Evolutionary conservation across 164 flowering plant species (phyloP), one percentile per base, ranked within the genome.

Genomic region (Berberis vulgaris): DNA sequence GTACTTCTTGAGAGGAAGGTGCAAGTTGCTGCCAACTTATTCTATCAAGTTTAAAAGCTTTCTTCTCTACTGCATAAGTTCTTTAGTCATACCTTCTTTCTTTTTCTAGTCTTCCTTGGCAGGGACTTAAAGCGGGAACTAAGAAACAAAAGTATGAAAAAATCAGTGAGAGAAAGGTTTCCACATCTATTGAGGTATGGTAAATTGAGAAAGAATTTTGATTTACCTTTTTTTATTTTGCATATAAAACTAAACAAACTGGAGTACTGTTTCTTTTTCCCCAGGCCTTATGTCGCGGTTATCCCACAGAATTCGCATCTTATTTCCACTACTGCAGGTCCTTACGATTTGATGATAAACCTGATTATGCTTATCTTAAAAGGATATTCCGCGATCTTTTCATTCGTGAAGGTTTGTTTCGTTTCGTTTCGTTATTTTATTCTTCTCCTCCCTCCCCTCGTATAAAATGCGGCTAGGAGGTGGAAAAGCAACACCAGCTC

Each of bases 1-100:
- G 96, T 91, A 91, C 67, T 88, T 91, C 69, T 62, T 91, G 43
- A 84, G 86, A 78, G 97, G 97, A 81, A 88, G 96, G 97, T 91
- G 62, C 56, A 39, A 63, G 41, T 67, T 66, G 4, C 13, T 64
- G 13, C 54, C 49, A 13, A 13, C 40, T 6, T 55, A 54, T 43
- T 45, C 0, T 65, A 43, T 46, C 50, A 44, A 11, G 43, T 43
- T 7, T 39, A 6, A 53, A 41, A 39, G 43, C n/a, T 6, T 62
- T 5, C 40, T 26, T 41, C 46, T 60, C 44, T 44, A 52, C 43
- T 56, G 62, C 12, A 43, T 53, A n/a, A 53, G 7, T 54, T 53
- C 11, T 43, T 59, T 46, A 41, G 12, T 2, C 0, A 46, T 62
- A 54, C 41, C 2, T 67, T 44, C 45, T 61, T 66, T n/a, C 5